Percentiles rank a stretch among this genome's conserved stretches.
Evolutionary conservation across 2,329 filamentous ascomycete species (phyloP).

Genomic region (Fusarium sp.): DNA sequence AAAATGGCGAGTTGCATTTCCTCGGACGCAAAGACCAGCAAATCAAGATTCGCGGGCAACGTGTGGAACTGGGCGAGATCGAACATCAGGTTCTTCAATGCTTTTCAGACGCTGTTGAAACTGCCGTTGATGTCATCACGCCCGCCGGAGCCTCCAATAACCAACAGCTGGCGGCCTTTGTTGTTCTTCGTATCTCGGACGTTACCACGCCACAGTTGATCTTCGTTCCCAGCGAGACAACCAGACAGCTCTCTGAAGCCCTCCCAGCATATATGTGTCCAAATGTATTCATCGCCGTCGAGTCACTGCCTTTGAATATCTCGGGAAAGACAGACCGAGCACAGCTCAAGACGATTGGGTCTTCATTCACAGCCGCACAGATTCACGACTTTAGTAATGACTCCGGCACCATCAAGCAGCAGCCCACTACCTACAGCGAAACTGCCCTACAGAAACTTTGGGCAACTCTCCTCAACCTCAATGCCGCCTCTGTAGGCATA

Average conservation of each 20-base stretch:
- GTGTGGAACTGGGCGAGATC: conserved; percentile 60
- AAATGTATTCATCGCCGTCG: background rate
- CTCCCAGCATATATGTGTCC: background rate
- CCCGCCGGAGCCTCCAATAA: background rate
- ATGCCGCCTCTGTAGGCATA: background rate
- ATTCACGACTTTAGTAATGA: background rate
- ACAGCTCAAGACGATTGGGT: background rate
- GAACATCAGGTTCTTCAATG: conserved; percentile 6
- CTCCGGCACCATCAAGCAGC: background rate
- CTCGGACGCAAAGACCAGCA: conserved; percentile 52
- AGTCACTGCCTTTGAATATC: background rate
- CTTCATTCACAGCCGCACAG: background rate
- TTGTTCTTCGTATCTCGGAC: background rate
- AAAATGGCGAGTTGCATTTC: conserved; percentile 57
- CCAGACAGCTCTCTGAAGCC: background rate
- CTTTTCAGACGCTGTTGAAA: background rate
- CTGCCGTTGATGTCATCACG: background rate
- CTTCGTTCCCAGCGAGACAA: background rate
- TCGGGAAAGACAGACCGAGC: background rate
- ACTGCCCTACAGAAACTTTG: background rate
- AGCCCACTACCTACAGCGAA: background rate
- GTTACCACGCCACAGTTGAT: background rate
- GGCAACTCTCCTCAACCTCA: background rate
- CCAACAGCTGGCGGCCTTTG: background rate
- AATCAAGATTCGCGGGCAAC: conserved; percentile 69